Conservation (phyloP, 352 stramenopile genomes). For the Lagenidium sp. region DNA sequence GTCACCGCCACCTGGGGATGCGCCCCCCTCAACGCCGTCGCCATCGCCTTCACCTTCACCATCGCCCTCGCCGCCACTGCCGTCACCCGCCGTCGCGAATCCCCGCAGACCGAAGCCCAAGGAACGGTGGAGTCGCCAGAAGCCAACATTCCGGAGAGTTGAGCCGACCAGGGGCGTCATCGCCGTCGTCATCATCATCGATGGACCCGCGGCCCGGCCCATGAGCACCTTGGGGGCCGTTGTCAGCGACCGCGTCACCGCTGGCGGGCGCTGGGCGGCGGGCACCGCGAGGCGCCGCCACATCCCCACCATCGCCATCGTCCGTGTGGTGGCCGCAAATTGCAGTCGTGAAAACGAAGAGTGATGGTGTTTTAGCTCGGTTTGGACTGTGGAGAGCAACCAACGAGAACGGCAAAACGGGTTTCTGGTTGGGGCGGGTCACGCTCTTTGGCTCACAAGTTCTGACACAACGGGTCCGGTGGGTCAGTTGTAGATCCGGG, state of each 20-base stretch:
- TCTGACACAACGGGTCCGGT: no score
- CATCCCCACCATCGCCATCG: slow-evolving; percentile 14
- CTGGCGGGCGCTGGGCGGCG: slow-evolving; percentile 9
- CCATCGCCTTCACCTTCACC: slow-evolving; percentile 10
- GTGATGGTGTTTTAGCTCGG: no score
- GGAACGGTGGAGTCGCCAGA: slow-evolving; percentile 5
- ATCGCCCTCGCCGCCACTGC: slow-evolving; percentile 5
- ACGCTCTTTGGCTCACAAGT: no score
- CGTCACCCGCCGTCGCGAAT: slow-evolving; percentile 6
- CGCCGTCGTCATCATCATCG: slow-evolving; percentile 1
- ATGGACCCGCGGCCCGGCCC: no score
- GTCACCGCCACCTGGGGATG: neutral
- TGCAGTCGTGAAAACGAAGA: no score
- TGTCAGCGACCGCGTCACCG: no score
- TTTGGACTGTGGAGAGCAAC: no score
- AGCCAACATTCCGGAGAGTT: neutral
- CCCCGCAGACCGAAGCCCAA: slow-evolving; percentile 10
- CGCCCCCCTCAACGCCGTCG: no score
- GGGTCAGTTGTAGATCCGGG: no score
- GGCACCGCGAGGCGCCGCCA: slow-evolving; percentile 13
- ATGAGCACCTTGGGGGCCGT: no score
- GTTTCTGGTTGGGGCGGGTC: no score
- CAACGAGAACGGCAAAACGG: no score
- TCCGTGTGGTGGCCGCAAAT: neutral
- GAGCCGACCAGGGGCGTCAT: neutral